Evolutionary conservation across 2,329 filamentous ascomycete genomes (phyloP).

Genomic region (Xylariaceae sp.): DNA sequence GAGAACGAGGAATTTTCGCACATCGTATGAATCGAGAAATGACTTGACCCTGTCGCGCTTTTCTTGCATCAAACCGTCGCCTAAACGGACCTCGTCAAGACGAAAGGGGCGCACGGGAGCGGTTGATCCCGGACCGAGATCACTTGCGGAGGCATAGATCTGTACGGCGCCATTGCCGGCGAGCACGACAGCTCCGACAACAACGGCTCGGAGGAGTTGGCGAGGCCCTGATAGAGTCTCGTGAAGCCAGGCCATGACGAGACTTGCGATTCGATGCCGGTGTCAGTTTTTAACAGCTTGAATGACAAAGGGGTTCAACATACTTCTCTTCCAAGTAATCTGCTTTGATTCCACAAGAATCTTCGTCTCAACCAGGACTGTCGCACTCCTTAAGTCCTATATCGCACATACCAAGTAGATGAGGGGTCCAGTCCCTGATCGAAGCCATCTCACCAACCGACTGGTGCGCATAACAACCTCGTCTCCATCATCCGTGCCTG

Average conservation of each 20-base stretch:
- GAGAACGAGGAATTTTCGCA: slow-evolving; percentile 29
- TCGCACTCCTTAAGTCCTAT: not conserved
- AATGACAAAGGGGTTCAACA: not conserved
- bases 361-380: not conserved
- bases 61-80: slow-evolving; percentile 31
- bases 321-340: not conserved
- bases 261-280: not conserved
- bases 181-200: slow-evolving; percentile 13
- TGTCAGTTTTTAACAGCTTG: not conserved
- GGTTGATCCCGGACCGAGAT: slow-evolving; percentile 29
- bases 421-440: slow-evolving; percentile 8
- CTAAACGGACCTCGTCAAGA: slow-evolving; percentile 32
- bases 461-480: not conserved
- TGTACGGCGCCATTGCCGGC: slow-evolving; percentile 9
- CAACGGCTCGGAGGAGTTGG: slow-evolving; percentile 15
- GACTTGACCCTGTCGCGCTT: slow-evolving; percentile 32
- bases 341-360: not conserved
- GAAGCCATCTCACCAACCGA: slow-evolving; percentile 1
- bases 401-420: not conserved
- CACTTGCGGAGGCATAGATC: slow-evolving; percentile 10
- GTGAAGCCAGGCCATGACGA: slow-evolving; percentile 14
- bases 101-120: slow-evolving; percentile 32
- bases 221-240: slow-evolving; percentile 6
- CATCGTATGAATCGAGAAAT: slow-evolving; percentile 30
- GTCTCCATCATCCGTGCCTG: not conserved